Percentiles rank a stretch among this genome's conserved stretches.
Evolutionary conservation across 345 rosid species (phyloP).

Genomic region (Aegle marmelos): DNA sequence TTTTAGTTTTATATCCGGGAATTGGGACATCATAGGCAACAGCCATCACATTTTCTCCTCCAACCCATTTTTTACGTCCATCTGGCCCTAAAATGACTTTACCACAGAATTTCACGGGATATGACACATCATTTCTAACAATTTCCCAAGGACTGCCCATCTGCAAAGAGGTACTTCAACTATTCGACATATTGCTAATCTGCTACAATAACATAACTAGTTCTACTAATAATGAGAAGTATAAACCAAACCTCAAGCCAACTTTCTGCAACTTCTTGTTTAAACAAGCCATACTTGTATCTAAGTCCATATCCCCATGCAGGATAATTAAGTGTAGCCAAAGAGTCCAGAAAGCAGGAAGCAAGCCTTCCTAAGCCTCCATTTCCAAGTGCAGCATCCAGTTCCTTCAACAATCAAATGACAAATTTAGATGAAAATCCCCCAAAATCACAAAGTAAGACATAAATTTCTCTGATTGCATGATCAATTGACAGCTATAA

Average conservation of each 20-base stretch:
- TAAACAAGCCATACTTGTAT: constrained; percentile 50
- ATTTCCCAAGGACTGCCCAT: constrained; percentile 66
- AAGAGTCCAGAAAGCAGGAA: constrained; percentile 51
- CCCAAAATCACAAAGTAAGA: background rate
- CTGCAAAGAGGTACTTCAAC: constrained; percentile 22
- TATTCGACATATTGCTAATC: background rate
- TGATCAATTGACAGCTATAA: background rate
- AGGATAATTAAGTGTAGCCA: constrained; percentile 55
- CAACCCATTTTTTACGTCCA: constrained; percentile 46
- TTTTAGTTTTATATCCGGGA: constrained; percentile 50
- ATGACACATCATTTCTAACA: constrained; percentile 41
- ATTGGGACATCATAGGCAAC: constrained; percentile 49
- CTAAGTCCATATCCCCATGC: constrained; percentile 55
- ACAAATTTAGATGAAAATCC: background rate
- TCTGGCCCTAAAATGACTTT: constrained; percentile 33
- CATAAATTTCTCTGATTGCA: background rate
- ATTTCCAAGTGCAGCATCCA: constrained; percentile 56
- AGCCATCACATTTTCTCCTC: constrained; percentile 41
- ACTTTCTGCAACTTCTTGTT: constrained; percentile 55
- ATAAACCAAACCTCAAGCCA: constrained; percentile 45
- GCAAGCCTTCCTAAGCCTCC: constrained; percentile 50
- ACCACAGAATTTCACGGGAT: constrained; percentile 46
- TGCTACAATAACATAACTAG: background rate
- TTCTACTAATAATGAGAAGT: background rate
- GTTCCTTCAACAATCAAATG: constrained; percentile 25